Evolutionary conservation across 805 yeast species (phyloP).

Genomic region (Metschnikowia gruessii): DNA sequence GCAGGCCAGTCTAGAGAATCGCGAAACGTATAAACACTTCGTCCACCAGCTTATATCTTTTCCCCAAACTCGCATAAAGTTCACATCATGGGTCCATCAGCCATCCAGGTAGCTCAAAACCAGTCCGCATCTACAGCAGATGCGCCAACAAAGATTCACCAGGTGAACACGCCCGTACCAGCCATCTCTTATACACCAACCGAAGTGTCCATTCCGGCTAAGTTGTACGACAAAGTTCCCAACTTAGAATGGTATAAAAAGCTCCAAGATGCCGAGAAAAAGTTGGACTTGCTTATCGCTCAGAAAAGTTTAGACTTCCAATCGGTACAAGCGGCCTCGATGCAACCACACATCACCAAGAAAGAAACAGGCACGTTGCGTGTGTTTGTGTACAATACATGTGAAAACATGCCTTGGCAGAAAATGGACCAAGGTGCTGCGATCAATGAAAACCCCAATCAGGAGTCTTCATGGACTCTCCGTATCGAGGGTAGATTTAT

Average conservation of each 20-base stretch:
- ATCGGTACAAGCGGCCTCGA: slow-evolving; percentile 49
- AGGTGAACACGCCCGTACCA: slow-evolving; percentile 32
- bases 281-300: slow-evolving; percentile 75
- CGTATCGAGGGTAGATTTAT: slow-evolving; percentile 84
- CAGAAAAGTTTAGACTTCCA: slow-evolving; percentile 84
- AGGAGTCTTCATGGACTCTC: slow-evolving; percentile 72
- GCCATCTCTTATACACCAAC: slow-evolving; percentile 43
- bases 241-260: slow-evolving; percentile 71
- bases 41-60: slow-evolving; percentile 5
- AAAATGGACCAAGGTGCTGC: slow-evolving; percentile 26
- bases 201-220: slow-evolving; percentile 38
- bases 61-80: not conserved
- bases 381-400: slow-evolving; percentile 75
- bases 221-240: slow-evolving; percentile 48
- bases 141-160: slow-evolving; percentile 28
- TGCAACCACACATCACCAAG: slow-evolving; percentile 36
- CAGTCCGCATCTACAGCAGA: slow-evolving; percentile 22
- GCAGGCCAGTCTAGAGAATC: slow-evolving; percentile 5
- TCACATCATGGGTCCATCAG: slow-evolving; percentile 19
- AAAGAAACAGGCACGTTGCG: slow-evolving; percentile 63
- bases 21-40: slow-evolving; percentile 15
- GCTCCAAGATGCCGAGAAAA: slow-evolving; percentile 75
- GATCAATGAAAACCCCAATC: slow-evolving; percentile 12
- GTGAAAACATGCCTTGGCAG: slow-evolving; percentile 87
- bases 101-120: slow-evolving; percentile 19